phyloP scores from a whole-genome alignment of 2,329 filamentous ascomycete species.

The Fusarium austroafricanum region DNA sequence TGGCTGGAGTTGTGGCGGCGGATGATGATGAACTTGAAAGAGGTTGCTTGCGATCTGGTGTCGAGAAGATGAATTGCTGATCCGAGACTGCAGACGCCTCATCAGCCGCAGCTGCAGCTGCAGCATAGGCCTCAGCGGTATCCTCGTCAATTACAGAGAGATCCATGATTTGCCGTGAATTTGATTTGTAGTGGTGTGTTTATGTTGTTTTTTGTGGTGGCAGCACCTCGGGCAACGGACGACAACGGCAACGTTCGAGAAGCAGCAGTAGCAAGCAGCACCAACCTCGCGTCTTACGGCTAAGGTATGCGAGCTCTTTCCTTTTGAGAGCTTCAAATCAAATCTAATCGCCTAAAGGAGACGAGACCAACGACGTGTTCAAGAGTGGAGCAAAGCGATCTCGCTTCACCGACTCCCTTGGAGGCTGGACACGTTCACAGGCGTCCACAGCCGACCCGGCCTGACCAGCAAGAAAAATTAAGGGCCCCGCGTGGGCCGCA shows the following conservation, averaged over 20 bases:
- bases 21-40: slow-evolving; percentile 33
- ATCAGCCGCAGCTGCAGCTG: slow-evolving; percentile 40
- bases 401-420: slow-evolving; percentile 37
- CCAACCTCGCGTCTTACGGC: slow-evolving; percentile 23
- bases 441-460: slow-evolving; percentile 15
- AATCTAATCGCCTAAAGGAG: slow-evolving; percentile 29
- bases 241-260: background rate
- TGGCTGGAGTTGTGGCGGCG: slow-evolving; percentile 38
- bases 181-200: slow-evolving; percentile 1
- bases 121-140: slow-evolving; percentile 43
- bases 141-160: slow-evolving; percentile 45
- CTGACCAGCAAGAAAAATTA: slow-evolving; percentile 34
- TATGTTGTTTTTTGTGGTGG: slow-evolving; percentile 2
- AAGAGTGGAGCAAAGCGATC: slow-evolving; percentile 37
- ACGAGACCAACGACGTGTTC: slow-evolving; percentile 41
- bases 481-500: slow-evolving; percentile 39
- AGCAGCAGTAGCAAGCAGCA: slow-evolving; percentile 12
- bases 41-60: slow-evolving; percentile 43
- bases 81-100: slow-evolving; percentile 37
- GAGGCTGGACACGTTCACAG: slow-evolving; percentile 32
- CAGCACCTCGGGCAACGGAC: slow-evolving; percentile 15
- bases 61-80: slow-evolving; percentile 42
- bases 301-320: slow-evolving; percentile 28
- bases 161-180: slow-evolving; percentile 36
- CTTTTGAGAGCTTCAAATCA: slow-evolving; percentile 37